These are phyloP conservation scores for Choiromyces venosus DNA, from an alignment of 495 filamentous ascomycete species.

Conservation along the genomic window DNA sequence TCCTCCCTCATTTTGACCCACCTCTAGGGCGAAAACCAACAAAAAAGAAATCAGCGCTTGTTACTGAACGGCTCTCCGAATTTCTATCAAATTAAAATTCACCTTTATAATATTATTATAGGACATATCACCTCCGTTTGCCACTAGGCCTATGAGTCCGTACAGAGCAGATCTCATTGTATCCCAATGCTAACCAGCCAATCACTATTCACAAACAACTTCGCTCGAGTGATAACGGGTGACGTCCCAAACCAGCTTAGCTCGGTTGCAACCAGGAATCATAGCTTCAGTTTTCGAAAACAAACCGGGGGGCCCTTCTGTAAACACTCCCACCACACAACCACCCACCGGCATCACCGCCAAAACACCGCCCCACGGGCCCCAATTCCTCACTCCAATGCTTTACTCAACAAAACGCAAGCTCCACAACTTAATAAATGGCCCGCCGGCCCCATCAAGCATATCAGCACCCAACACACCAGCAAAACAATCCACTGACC, in stretches of 20 bases:
- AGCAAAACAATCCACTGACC: constrained; percentile 10
- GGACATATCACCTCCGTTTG: not conserved
- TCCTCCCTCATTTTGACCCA: not conserved
- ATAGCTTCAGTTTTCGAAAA: not conserved
- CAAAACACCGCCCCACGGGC: not conserved
- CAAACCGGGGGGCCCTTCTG: not conserved
- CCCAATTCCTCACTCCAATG: constrained; percentile 18
- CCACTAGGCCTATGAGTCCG: not conserved
- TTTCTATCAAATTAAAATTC: not conserved
- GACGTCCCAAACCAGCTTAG: not conserved
- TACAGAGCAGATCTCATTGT: not conserved
- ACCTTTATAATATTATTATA: no score
- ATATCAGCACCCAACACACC: constrained; percentile 22
- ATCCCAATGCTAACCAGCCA: not conserved
- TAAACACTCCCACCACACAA: constrained; percentile 1
- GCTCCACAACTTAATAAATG: constrained; percentile 43
- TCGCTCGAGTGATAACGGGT: not conserved
- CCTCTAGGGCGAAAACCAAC: not conserved
- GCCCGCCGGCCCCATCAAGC: constrained; percentile 18
- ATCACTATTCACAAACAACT: not conserved
- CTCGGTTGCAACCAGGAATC: not conserved
- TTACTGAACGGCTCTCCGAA: not conserved
- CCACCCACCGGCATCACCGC: not conserved
- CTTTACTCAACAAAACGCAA: constrained; percentile 43
- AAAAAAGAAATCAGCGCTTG: not conserved